Evolutionary conservation across 1,284 basidiomycete genomes (phyloP).

Genomic region (Ganoderma boninense): DNA sequence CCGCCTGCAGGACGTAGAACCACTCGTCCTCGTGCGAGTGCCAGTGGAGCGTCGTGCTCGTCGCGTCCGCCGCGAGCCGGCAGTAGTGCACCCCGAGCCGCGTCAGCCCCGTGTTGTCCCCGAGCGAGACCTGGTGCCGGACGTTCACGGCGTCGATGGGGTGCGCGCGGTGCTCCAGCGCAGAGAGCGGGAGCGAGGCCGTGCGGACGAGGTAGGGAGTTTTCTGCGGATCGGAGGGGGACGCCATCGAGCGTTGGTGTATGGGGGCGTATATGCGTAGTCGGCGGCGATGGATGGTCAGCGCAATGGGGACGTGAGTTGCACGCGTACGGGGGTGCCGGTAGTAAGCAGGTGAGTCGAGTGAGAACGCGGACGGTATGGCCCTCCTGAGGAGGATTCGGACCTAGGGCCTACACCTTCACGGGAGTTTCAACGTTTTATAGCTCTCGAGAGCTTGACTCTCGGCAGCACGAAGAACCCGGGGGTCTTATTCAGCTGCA

Average conservation of each 20-base stretch:
- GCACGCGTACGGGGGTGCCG: too few species aligned
- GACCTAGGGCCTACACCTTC: not conserved
- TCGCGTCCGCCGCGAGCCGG: constrained; percentile 34
- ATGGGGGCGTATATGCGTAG: not conserved
- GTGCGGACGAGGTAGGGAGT: constrained; percentile 23
- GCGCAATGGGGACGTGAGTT: not conserved
- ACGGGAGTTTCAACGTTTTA: not conserved
- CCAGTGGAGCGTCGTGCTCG: constrained; percentile 39
- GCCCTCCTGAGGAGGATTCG: not conserved
- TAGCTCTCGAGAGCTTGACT: not conserved
- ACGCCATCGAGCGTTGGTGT: not conserved
- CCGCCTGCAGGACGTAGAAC: constrained; percentile 41
- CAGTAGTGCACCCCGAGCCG: constrained; percentile 39
- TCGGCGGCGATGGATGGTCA: too few species aligned
- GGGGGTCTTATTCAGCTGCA: not conserved
- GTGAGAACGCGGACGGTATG: not conserved
- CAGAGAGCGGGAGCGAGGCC: constrained; percentile 15
- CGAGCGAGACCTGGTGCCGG: constrained; percentile 34
- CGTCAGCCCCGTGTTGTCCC: constrained; percentile 37
- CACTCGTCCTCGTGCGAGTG: constrained; percentile 42
- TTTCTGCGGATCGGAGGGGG: not conserved
- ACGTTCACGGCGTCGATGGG: constrained; percentile 29
- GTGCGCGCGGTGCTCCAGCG: constrained; percentile 25
- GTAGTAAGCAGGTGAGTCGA: not conserved
- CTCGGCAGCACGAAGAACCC: not conserved